Percentiles rank a stretch among this genome's conserved stretches.
Conservation (phyloP, 2,329 filamentous ascomycete species). For the Cadophora sp. region DNA sequence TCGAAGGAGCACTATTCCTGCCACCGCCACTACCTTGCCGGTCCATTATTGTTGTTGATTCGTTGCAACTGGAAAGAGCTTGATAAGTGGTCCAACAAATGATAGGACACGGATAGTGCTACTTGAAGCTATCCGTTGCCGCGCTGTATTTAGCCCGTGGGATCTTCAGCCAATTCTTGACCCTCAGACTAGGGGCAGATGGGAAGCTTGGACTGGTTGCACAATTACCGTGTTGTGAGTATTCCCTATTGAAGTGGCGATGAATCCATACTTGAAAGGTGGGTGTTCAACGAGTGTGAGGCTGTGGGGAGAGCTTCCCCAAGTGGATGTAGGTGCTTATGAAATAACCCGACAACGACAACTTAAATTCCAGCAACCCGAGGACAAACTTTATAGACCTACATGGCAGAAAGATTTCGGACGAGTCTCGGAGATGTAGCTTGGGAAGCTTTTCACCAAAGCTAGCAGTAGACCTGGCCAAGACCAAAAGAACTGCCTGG, state of each 20-base stretch:
- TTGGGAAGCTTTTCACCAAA: not conserved
- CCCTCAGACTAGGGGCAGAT: not conserved
- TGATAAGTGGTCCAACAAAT: not conserved
- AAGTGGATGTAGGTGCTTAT: not conserved
- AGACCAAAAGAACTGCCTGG: not conserved
- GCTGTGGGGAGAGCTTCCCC: not conserved
- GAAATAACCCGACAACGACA: not conserved
- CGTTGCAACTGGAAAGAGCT: not conserved
- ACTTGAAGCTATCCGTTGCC: not conserved
- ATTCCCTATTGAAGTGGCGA: not conserved
- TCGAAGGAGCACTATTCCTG: not conserved
- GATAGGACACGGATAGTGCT: not conserved
- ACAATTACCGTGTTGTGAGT: not conserved
- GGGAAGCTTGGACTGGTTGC: no score
- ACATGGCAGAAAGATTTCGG: not conserved
- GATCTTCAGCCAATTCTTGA: not conserved
- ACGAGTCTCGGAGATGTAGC: not conserved
- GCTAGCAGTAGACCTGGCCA: not conserved
- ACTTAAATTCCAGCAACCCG: not conserved
- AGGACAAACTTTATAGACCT: not conserved
- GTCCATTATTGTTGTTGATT: not conserved
- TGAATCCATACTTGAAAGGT: not conserved
- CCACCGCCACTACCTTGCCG: not conserved
- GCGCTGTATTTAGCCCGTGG: not conserved
- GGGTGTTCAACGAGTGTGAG: not conserved